phyloP scores from a whole-genome alignment of 1,139 yeast genomes.

The Geotrichum europaeum region DNA sequence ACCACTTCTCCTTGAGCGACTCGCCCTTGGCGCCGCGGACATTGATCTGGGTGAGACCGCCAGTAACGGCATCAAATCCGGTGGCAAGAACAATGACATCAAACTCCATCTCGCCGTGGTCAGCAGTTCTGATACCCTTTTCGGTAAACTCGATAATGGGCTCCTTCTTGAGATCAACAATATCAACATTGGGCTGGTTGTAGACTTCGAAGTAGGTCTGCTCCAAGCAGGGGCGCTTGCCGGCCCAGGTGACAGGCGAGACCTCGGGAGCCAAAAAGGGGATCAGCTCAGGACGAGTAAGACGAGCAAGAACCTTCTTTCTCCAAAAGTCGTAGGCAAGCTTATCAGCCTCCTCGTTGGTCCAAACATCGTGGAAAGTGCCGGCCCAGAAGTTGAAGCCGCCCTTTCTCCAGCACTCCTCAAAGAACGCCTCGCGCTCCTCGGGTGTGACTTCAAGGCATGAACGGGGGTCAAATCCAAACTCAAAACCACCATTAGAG shows the following conservation, averaged over 20 bases:
- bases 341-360: slow-evolving; percentile 26
- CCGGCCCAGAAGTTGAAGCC: slow-evolving; percentile 30
- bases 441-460: slow-evolving; percentile 23
- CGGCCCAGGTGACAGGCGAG: slow-evolving; percentile 30
- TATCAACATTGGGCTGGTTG: slow-evolving; percentile 30
- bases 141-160: slow-evolving; percentile 28
- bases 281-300: slow-evolving; percentile 26
- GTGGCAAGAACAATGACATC: slow-evolving; percentile 32
- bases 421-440: slow-evolving; percentile 25
- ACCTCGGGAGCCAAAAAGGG: slow-evolving; percentile 28
- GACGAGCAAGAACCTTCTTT: slow-evolving; percentile 24
- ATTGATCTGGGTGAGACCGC: slow-evolving; percentile 29
- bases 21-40: slow-evolving; percentile 25
- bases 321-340: slow-evolving; percentile 30
- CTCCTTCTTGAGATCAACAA: slow-evolving; percentile 27
- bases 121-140: slow-evolving; percentile 24
- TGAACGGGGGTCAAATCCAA: slow-evolving; percentile 15
- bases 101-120: slow-evolving; percentile 25
- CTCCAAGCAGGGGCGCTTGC: slow-evolving; percentile 32
- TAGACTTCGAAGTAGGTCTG: slow-evolving; percentile 29
- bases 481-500: slow-evolving; percentile 24
- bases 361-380: slow-evolving; percentile 26
- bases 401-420: slow-evolving; percentile 24
- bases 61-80: slow-evolving; percentile 34
- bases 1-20: slow-evolving; percentile 27